phyloP scores from a whole-genome alignment of 768 basidiomycete species.

The Cystobasidium tubakii region DNA sequence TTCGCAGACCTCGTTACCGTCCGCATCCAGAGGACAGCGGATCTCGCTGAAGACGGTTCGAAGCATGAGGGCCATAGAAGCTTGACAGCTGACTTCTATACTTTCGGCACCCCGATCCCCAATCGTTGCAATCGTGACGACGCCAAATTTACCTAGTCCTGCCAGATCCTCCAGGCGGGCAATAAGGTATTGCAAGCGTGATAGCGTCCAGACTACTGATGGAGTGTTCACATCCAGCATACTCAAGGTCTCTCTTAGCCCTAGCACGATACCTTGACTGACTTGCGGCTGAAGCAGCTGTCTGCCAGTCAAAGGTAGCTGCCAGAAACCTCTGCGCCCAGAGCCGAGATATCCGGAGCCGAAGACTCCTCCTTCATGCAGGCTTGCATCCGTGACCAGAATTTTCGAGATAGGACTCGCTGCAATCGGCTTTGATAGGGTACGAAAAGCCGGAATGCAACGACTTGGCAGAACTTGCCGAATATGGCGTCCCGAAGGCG shows the following conservation, averaged over 20 bases:
- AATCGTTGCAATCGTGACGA: background rate
- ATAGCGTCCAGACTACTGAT: background rate
- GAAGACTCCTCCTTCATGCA: background rate
- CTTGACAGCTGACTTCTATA: background rate
- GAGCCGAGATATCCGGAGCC: background rate
- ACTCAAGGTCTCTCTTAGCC: background rate
- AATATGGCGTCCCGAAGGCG: background rate
- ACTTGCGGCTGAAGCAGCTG: background rate
- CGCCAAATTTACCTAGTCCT: background rate
- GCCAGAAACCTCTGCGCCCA: constrained; percentile 17
- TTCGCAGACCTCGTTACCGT: background rate
- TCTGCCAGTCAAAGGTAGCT: constrained; percentile 4
- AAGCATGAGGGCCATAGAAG: constrained; percentile 11
- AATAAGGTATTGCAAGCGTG: background rate
- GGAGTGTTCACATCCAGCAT: background rate
- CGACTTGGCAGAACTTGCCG: background rate
- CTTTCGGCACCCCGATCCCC: background rate
- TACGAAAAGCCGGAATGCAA: constrained; percentile 1
- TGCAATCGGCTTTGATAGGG: background rate
- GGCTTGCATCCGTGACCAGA: background rate
- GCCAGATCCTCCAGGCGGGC: background rate
- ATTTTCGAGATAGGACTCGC: background rate
- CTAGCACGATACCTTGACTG: constrained; percentile 12
- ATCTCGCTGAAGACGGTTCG: constrained; percentile 1
- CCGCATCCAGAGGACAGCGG: background rate